A percentile compares a stretch with the other conserved stretches of the same genome.
Evolutionary conservation across 177 flowering plant species (phyloP).

Genomic region (Vitis hybrid): DNA sequence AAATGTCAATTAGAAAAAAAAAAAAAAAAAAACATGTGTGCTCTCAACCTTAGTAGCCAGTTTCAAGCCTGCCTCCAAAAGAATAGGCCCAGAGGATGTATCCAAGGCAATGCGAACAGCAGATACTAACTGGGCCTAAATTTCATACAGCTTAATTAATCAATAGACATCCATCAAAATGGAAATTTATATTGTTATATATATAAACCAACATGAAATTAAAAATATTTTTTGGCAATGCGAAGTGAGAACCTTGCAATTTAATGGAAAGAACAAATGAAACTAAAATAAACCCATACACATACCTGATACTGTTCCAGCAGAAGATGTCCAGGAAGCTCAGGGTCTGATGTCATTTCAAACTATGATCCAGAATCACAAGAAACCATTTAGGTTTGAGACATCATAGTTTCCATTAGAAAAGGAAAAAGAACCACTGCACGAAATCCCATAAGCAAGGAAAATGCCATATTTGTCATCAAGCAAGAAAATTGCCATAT

Average conservation of each 20-base stretch:
- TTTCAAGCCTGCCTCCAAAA: slow-evolving; percentile 89
- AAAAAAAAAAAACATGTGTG: not conserved
- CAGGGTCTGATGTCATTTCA: slow-evolving; percentile 73
- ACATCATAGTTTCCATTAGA: not conserved
- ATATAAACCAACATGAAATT: no score
- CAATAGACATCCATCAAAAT: not conserved
- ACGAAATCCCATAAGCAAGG: not conserved
- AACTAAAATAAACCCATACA: not conserved
- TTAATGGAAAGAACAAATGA: not conserved
- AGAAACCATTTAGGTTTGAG: not conserved
- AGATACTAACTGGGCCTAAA: slow-evolving; percentile 91
- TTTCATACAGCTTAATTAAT: slow-evolving; percentile 20
- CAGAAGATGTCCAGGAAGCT: slow-evolving; percentile 90
- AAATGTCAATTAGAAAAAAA: not conserved
- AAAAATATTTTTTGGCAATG: not conserved
- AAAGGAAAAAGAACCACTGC: not conserved
- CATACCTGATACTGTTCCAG: slow-evolving; percentile 96
- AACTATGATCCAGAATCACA: slow-evolving; percentile 48
- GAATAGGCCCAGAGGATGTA: slow-evolving; percentile 74
- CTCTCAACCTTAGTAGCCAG: slow-evolving; percentile 85
- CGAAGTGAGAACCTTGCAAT: not conserved
- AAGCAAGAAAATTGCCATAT: no score
- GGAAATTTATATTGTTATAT: no score
- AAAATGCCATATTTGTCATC: no score
- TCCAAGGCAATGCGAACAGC: slow-evolving; percentile 90